These are phyloP conservation scores for Penicillium maclennaniae DNA, from an alignment of 495 filamentous ascomycete genomes.

Conservation along the genomic window DNA sequence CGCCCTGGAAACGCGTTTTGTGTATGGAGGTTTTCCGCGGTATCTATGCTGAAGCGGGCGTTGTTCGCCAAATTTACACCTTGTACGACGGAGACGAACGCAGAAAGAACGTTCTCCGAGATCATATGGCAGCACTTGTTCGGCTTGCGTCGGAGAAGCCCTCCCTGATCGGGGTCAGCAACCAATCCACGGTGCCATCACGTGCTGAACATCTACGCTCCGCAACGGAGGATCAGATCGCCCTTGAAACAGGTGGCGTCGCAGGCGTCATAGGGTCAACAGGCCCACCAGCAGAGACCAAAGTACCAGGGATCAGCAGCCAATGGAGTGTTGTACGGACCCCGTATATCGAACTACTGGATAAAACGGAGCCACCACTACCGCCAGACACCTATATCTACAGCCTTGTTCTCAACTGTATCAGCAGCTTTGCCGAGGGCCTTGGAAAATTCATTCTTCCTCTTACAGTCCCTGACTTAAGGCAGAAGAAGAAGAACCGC, in stretches of 20 bases:
- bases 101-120: slow-evolving; percentile 71
- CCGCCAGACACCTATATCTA: slow-evolving; percentile 94
- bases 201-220: slow-evolving; percentile 39
- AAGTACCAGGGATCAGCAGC: slow-evolving; percentile 70
- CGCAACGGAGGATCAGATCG: slow-evolving; percentile 68
- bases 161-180: slow-evolving; percentile 75
- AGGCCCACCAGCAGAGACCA: slow-evolving; percentile 60
- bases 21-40: slow-evolving; percentile 89
- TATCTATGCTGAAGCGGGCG: slow-evolving; percentile 72
- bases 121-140: slow-evolving; percentile 79
- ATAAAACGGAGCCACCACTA: slow-evolving; percentile 79
- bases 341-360: slow-evolving; percentile 88
- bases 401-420: slow-evolving; percentile 80
- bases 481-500: slow-evolving; percentile 51
- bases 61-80: slow-evolving; percentile 76
- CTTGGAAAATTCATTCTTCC: slow-evolving; percentile 91
- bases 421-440: slow-evolving; percentile 83
- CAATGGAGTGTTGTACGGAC: slow-evolving; percentile 88
- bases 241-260: slow-evolving; percentile 81
- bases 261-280: slow-evolving; percentile 80
- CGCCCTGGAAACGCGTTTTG: slow-evolving; percentile 78
- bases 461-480: slow-evolving; percentile 66
- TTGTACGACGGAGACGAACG: slow-evolving; percentile 71
- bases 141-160: slow-evolving; percentile 89
- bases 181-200: slow-evolving; percentile 75